Evolutionary conservation across 2,329 filamentous ascomycete species (phyloP), one percentile per base, ranked within the genome.

Genomic region (Diaporthe caulivora): DNA sequence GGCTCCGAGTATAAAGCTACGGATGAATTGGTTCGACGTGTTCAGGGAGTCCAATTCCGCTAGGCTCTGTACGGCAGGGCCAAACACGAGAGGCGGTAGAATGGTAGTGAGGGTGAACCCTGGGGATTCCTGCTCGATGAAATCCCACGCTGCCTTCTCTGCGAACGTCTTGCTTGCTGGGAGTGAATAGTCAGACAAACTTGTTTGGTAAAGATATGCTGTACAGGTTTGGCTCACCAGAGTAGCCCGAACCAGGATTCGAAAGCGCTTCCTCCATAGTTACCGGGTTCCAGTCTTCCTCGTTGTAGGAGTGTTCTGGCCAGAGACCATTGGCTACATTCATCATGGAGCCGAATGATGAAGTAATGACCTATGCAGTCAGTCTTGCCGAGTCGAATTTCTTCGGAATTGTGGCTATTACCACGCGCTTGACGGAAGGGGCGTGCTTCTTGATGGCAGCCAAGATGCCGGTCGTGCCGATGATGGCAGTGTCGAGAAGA

Each of bases 341-440:
- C 18, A 86, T 70, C 2, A 87, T 83, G 0, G 84, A 82, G 0
- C 85, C 85, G 26, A 83, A 84, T 1, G 85, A 87, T 7, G 85
- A 87, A 1, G 86, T 87, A 62, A 87, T 79, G 34, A 91, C 91
- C 54, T 58, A 34, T 11, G 13, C 17, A 71, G 13, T 55, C 17
- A 55, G 29, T 40, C 11, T 37, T 58, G 15, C 9, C 8, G n/a
- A 11, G 21, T 13, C 2, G 31, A 9, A 11, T 34, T n/a, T 8
- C 4, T 13, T 37, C 29, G 15, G 54, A n/a, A 37, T 13, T 8
- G 31, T n/a, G 9, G 18, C 8, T 18, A 29, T n/a, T 58, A 40
- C 54, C 2, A 95, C 89, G 29, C 89, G 87, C 81, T 91, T 92
- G 49, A 95, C 91, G 0, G 85, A 76, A 0, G 84, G 81, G 0